A percentile compares a stretch with the other conserved stretches of the same genome.
phyloP scores from a whole-genome alignment of 1,139 yeast genomes.

The Taphrina communis region DNA sequence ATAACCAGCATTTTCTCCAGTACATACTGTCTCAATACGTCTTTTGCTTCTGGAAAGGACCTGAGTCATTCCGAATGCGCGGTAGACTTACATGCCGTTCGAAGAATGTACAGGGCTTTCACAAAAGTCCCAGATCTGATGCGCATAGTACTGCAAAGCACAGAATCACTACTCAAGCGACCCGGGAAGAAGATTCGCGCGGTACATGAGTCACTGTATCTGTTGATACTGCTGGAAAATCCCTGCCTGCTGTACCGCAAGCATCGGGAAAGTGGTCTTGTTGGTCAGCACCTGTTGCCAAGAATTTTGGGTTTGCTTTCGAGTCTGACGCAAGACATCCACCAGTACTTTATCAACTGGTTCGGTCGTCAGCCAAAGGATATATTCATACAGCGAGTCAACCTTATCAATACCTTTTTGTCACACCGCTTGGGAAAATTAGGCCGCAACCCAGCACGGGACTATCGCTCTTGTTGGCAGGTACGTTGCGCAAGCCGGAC shows the following conservation, averaged over 20 bases:
- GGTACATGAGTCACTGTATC: constrained; percentile 48
- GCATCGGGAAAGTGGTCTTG: background rate
- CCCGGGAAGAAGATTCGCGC: constrained; percentile 46
- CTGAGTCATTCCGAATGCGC: constrained; percentile 48
- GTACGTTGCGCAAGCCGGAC: constrained; percentile 68
- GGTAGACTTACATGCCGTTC: constrained; percentile 47
- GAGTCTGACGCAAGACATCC: constrained; percentile 48
- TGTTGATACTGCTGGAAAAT: constrained; percentile 51
- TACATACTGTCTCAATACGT: constrained; percentile 45
- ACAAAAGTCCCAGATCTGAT: constrained; percentile 45
- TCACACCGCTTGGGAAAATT: constrained; percentile 51
- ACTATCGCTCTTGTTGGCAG: constrained; percentile 82
- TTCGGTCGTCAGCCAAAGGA: constrained; percentile 57
- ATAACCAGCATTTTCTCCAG: constrained; percentile 22
- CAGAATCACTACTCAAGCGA: constrained; percentile 49
- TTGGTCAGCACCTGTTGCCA: constrained; percentile 4
- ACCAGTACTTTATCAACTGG: constrained; percentile 65
- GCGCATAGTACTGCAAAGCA: constrained; percentile 46
- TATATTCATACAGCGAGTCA: constrained; percentile 54
- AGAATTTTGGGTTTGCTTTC: constrained; percentile 22
- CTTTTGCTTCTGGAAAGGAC: constrained; percentile 48
- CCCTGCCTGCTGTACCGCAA: constrained; percentile 48
- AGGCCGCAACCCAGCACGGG: constrained; percentile 29
- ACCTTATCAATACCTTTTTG: constrained; percentile 53
- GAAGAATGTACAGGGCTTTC: constrained; percentile 34